A percentile compares a stretch with the other conserved stretches of the same genome.
phyloP scores from a whole-genome alignment of 2,329 filamentous ascomycete genomes.

The Verticillium longisporum region DNA sequence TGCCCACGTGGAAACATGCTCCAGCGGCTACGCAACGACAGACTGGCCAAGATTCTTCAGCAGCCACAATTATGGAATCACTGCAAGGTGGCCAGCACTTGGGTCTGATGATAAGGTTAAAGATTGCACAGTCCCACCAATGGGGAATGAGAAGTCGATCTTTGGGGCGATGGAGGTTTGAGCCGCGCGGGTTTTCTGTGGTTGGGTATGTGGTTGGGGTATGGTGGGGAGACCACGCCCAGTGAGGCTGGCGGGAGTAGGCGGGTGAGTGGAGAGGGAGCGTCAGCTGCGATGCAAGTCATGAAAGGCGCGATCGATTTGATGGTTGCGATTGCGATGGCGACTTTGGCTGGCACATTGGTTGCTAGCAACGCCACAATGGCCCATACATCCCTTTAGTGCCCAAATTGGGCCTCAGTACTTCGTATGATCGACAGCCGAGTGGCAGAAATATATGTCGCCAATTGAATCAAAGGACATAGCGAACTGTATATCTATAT shows the following conservation, averaged over 20 bases:
- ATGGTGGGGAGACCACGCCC: background rate
- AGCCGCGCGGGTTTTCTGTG: background rate
- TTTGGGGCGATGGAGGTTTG: background rate
- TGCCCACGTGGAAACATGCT: background rate
- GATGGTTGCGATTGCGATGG: background rate
- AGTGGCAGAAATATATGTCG: no score
- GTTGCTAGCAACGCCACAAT: background rate
- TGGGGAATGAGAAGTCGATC: background rate
- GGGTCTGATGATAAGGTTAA: background rate
- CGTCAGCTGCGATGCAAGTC: background rate
- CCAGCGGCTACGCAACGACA: background rate
- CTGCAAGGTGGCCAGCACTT: background rate
- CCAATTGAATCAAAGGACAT: no score
- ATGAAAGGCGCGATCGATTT: background rate
- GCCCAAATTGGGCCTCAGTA: no score
- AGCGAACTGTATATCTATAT: no score
- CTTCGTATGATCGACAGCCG: no score
- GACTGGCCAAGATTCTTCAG: background rate
- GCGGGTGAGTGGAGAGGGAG: background rate
- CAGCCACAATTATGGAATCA: background rate
- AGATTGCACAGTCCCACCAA: background rate
- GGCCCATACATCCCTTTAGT: no score
- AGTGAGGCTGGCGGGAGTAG: background rate
- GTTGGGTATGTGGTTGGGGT: background rate
- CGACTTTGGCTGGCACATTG: background rate